A percentile compares a stretch with the other conserved stretches of the same genome.
These are phyloP conservation scores for Conoideocrella luteorostrata DNA, from an alignment of 2,329 filamentous ascomycete genomes.

Conservation along the genomic window DNA sequence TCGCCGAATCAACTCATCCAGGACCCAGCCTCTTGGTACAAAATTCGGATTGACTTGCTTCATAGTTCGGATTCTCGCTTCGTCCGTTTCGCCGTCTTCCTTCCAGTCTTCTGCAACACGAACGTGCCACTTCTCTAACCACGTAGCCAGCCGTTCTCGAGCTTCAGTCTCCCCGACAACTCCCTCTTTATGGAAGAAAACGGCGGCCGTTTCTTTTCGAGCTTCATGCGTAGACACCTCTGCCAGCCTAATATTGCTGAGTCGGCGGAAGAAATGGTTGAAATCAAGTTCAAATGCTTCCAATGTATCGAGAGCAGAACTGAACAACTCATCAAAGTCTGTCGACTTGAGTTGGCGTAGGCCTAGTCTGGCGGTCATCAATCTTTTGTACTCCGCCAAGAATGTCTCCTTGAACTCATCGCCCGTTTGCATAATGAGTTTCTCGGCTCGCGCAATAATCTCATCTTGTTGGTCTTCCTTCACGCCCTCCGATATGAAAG, in stretches of 20 bases:
- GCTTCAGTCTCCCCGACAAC: conserved; percentile 57
- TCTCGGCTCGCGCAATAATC: conserved; percentile 76
- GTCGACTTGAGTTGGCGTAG: conserved; percentile 60
- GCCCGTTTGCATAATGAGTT: conserved; percentile 69
- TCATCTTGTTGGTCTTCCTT: conserved; percentile 52
- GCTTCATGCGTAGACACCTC: conserved; percentile 60
- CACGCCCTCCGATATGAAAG: conserved; percentile 69
- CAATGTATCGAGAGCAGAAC: conserved; percentile 73
- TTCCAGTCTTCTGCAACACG: conserved; percentile 74
- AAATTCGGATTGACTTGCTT: conserved; percentile 89
- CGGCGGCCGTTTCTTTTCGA: conserved; percentile 54
- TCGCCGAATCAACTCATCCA: conserved; percentile 85
- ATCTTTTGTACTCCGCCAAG: conserved; percentile 76
- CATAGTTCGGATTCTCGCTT: conserved; percentile 65
- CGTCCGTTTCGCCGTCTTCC: conserved; percentile 44
- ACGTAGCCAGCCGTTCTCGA: conserved; percentile 61
- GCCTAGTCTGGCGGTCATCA: conserved; percentile 77
- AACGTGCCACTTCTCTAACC: conserved; percentile 73
- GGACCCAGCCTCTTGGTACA: conserved; percentile 80
- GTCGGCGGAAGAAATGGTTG: conserved; percentile 82
- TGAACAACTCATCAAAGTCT: conserved; percentile 78
- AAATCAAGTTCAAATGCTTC: conserved; percentile 84
- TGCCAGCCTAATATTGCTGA: conserved; percentile 56
- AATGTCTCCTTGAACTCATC: conserved; percentile 89
- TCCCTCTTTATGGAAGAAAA: conserved; percentile 78